A percentile compares a stretch with the other conserved stretches of the same genome.
Conservation (phyloP, 192 early-diverging fungal genomes). For the Nowakowskiella sp. region DNA sequence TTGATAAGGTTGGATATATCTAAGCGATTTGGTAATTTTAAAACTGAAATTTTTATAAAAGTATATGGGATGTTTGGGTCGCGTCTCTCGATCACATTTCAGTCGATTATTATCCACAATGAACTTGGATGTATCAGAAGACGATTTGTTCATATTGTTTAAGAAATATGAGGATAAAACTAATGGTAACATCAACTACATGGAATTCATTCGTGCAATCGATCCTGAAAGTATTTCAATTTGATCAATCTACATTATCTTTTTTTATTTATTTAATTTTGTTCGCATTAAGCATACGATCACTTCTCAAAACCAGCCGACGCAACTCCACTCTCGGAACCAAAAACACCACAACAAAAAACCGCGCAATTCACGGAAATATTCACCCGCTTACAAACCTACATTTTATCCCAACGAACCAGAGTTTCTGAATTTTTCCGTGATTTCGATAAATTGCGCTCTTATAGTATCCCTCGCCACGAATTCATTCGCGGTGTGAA, state of each 20-base stretch:
- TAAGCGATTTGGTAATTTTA: not conserved
- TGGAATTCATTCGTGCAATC: constrained; percentile 39
- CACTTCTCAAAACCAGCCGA: not conserved
- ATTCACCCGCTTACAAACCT: too few relatives aligned
- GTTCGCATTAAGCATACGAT: constrained; percentile 1
- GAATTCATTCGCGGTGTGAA: constrained; percentile 48
- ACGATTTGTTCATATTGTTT: constrained; percentile 44
- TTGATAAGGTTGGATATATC: constrained; percentile 28
- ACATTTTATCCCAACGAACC: constrained; percentile 34
- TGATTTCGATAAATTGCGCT: constrained; percentile 48
- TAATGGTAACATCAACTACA: constrained; percentile 41
- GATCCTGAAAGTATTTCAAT: constrained; percentile 38
- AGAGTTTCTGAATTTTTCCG: constrained; percentile 46
- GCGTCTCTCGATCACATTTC: constrained; percentile 48
- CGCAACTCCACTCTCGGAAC: not conserved
- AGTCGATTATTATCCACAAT: constrained; percentile 37
- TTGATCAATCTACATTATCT: not conserved
- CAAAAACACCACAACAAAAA: too few relatives aligned
- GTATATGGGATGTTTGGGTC: constrained; percentile 28
- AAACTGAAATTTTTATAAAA: constrained; percentile 5
- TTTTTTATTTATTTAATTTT: not conserved
- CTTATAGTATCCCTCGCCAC: constrained; percentile 35
- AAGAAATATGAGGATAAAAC: constrained; percentile 39
- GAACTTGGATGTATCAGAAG: constrained; percentile 38
- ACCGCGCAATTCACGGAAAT: too few relatives aligned